A percentile compares a stretch with the other conserved stretches of the same genome.
Evolutionary conservation across 164 flowering plant genomes (phyloP).

Genomic region (Umbellularia californica): DNA sequence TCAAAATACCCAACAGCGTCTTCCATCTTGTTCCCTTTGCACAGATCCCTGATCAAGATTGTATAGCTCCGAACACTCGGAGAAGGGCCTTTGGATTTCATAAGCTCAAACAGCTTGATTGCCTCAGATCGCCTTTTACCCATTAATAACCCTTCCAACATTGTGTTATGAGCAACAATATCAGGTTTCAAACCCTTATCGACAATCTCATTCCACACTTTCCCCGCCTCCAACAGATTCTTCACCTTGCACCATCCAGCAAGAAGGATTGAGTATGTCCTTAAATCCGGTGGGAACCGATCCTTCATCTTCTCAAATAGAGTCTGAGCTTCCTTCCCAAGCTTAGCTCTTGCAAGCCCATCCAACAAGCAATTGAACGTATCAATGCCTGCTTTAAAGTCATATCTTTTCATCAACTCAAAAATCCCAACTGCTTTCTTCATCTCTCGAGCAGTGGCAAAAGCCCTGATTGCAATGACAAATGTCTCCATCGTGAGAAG

Average conservation of each 20-base stretch:
- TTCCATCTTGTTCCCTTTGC: constrained; percentile 61
- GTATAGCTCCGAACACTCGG: constrained; percentile 75
- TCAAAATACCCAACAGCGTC: constrained; percentile 60
- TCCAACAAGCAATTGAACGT: constrained; percentile 71
- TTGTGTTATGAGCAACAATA: constrained; percentile 60
- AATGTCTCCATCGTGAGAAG: constrained; percentile 74
- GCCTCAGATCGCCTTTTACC: constrained; percentile 62
- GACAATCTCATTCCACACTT: constrained; percentile 84
- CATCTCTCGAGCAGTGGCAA: constrained; percentile 76
- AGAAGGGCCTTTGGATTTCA: constrained; percentile 78
- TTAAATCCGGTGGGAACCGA: constrained; percentile 59
- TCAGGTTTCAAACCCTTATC: constrained; percentile 81
- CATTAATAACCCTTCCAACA: constrained; percentile 75
- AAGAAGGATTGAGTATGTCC: constrained; percentile 68
- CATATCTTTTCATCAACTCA: constrained; percentile 77
- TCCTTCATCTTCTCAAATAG: constrained; percentile 65
- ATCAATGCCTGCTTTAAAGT: constrained; percentile 52
- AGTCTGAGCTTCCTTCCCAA: constrained; percentile 72
- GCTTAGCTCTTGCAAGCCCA: constrained; percentile 69
- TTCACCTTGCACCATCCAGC: constrained; percentile 80
- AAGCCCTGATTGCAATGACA: constrained; percentile 57
- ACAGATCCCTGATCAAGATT: constrained; percentile 60
- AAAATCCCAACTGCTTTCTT: constrained; percentile 80
- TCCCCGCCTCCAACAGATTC: constrained; percentile 75
- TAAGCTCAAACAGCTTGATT: constrained; percentile 71